phyloP scores from a whole-genome alignment of 164 flowering plant species.

The Magnolia sinica region DNA sequence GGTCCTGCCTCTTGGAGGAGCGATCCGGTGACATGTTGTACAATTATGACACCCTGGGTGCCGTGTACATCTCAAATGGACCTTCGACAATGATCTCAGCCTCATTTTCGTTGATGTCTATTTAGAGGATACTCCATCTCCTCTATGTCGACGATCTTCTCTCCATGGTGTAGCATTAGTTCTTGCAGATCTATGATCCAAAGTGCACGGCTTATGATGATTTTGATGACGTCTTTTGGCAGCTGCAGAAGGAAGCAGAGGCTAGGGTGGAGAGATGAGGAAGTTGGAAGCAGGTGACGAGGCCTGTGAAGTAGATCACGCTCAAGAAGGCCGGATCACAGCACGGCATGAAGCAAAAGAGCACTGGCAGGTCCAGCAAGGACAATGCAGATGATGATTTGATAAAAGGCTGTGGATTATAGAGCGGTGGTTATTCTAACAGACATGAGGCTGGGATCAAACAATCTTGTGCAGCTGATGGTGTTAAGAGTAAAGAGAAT shows the following conservation, averaged over 20 bases:
- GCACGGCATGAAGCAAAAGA: conserved; percentile 41
- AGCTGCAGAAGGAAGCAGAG: conserved; percentile 81
- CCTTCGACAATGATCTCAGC: conserved; percentile 93
- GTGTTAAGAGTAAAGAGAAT: conserved; percentile 55
- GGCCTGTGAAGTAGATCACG: conserved; percentile 34
- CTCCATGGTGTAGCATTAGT: too few species aligned
- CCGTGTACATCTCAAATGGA: conserved; percentile 85
- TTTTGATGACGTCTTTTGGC: conserved; percentile 68
- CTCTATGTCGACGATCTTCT: too few species aligned
- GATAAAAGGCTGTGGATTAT: conserved; percentile 32
- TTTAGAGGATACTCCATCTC: conserved; percentile 33
- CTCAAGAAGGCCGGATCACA: conserved; percentile 34
- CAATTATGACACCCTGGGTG: conserved; percentile 64
- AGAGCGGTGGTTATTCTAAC: conserved; percentile 53
- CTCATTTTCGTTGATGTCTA: conserved; percentile 93
- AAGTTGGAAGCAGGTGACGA: conserved; percentile 52
- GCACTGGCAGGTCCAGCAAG: conserved; percentile 29
- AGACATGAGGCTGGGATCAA: conserved; percentile 27
- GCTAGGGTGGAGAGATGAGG: conserved; percentile 80
- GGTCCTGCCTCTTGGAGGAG: conserved; percentile 93
- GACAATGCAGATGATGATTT: conserved; percentile 58
- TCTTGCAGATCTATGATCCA: too few species aligned
- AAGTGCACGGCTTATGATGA: too few species aligned
- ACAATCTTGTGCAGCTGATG: conserved; percentile 24
- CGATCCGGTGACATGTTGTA: conserved; percentile 79